These are phyloP conservation scores for Talaromyces verruculosus DNA, from an alignment of 2,329 filamentous ascomycete species.

Conservation along the genomic window DNA sequence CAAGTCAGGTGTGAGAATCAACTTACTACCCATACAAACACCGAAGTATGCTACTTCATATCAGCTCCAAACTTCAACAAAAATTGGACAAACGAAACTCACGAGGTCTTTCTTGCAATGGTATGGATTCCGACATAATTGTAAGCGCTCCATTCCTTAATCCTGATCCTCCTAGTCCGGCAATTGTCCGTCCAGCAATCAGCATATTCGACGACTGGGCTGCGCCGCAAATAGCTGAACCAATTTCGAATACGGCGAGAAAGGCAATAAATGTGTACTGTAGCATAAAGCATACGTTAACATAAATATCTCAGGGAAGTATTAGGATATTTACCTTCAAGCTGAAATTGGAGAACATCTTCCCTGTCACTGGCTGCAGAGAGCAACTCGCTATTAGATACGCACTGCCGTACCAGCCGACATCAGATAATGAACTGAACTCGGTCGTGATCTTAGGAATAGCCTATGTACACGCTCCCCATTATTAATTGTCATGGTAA, in stretches of 20 bases:
- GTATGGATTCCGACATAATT: slow-evolving; percentile 21
- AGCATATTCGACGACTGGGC: slow-evolving; percentile 27
- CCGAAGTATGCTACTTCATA: slow-evolving; percentile 15
- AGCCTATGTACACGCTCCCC: background rate
- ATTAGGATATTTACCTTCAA: background rate
- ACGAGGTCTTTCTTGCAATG: slow-evolving; percentile 23
- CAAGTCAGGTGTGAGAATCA: background rate
- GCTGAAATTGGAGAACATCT: slow-evolving; percentile 49
- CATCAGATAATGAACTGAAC: slow-evolving; percentile 36
- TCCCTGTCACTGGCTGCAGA: slow-evolving; percentile 56
- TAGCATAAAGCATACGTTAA: background rate
- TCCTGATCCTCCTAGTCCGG: slow-evolving; percentile 25
- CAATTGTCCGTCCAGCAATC: slow-evolving; percentile 27
- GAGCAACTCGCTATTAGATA: slow-evolving; percentile 50
- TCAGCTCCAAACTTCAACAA: background rate
- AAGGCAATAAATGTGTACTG: slow-evolving; percentile 31
- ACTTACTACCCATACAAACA: slow-evolving; percentile 26
- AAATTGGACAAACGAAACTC: background rate
- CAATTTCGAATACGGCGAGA: slow-evolving; percentile 28
- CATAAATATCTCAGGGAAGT: slow-evolving; percentile 23
- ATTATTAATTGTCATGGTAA: background rate
- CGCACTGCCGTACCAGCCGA: slow-evolving; percentile 41
- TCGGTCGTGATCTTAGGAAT: slow-evolving; percentile 44
- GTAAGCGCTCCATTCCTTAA: slow-evolving; percentile 25
- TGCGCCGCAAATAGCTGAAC: slow-evolving; percentile 28